These are phyloP conservation scores for Teunomyces funiuensis DNA, from an alignment of 805 yeast genomes.

Conservation along the genomic window DNA sequence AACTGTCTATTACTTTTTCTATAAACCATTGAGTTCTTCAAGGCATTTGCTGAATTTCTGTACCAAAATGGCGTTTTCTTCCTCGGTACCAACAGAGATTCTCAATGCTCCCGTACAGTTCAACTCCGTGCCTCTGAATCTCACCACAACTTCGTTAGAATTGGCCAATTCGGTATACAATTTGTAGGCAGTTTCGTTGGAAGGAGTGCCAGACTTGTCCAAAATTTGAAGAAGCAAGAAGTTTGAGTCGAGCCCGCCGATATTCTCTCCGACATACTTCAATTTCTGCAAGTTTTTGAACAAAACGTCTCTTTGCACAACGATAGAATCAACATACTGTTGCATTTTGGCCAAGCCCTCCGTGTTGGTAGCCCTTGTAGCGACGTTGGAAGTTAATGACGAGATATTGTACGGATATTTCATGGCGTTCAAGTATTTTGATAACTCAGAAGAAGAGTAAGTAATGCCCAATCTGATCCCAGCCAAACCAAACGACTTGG, in stretches of 20 bases:
- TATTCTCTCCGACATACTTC: constrained; percentile 65
- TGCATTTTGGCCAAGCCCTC: constrained; percentile 60
- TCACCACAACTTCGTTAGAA: constrained; percentile 73
- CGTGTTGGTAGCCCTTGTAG: constrained; percentile 66
- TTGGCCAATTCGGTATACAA: constrained; percentile 73
- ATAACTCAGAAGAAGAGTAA: constrained; percentile 58
- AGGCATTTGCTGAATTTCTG: constrained; percentile 37
- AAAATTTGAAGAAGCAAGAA: constrained; percentile 75
- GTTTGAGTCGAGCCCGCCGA: constrained; percentile 87
- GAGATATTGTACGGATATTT: constrained; percentile 96
- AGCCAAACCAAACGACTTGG: constrained; percentile 95
- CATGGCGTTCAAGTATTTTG: constrained; percentile 77
- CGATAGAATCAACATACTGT: constrained; percentile 48
- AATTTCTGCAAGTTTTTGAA: constrained; percentile 53
- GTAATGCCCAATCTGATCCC: constrained; percentile 90
- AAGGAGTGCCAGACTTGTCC: constrained; percentile 61
- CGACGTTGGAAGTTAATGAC: constrained; percentile 72
- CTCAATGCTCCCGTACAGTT: constrained; percentile 89
- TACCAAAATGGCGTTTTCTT: constrained; percentile 65
- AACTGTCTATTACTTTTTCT: neutral
- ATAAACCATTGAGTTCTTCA: neutral
- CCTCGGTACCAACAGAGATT: constrained; percentile 80
- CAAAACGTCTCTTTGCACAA: constrained; percentile 55
- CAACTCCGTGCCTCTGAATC: constrained; percentile 87
- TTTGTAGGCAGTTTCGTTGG: constrained; percentile 61